Conservation (phyloP, 139 green algal genomes). For the Chlamydomonas sp. region DNA sequence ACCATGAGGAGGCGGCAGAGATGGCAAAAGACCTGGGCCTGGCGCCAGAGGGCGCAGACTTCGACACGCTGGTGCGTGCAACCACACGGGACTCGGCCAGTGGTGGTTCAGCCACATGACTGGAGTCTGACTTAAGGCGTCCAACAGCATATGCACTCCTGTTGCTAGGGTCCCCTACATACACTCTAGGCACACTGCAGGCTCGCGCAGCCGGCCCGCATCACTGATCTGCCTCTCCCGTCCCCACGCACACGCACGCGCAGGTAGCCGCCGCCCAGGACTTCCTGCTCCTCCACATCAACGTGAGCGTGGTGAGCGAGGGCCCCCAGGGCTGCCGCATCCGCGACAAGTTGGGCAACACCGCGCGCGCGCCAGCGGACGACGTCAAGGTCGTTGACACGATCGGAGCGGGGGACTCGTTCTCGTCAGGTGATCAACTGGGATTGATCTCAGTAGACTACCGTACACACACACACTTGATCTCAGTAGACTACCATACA, state of each 20-base stretch:
- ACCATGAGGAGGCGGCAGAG: constrained; percentile 69
- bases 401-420: constrained; percentile 66
- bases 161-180: no score
- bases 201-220: no score
- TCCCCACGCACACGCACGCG: not conserved
- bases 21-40: constrained; percentile 35
- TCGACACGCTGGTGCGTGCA: not conserved
- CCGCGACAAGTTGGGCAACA: constrained; percentile 10
- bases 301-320: constrained; percentile 51
- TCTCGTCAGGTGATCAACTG: no score
- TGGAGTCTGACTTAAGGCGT: no score
- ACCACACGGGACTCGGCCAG: not conserved
- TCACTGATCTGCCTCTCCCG: no score
- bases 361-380: constrained; percentile 20
- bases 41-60: not conserved
- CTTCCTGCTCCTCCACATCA: constrained; percentile 24
- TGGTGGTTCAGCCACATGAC: no score
- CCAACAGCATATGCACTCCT: no score
- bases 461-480: no score
- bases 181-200: no score
- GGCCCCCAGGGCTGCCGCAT: constrained; percentile 54
- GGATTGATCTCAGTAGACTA: no score
- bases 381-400: constrained; percentile 65
- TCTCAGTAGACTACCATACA: no score
- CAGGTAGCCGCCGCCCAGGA: constrained; percentile 24